Percentiles rank a stretch among this genome's conserved stretches.
These are phyloP conservation scores for Aschersonia sp. DNA, from an alignment of 2,329 filamentous ascomycete genomes.

Conservation along the genomic window DNA sequence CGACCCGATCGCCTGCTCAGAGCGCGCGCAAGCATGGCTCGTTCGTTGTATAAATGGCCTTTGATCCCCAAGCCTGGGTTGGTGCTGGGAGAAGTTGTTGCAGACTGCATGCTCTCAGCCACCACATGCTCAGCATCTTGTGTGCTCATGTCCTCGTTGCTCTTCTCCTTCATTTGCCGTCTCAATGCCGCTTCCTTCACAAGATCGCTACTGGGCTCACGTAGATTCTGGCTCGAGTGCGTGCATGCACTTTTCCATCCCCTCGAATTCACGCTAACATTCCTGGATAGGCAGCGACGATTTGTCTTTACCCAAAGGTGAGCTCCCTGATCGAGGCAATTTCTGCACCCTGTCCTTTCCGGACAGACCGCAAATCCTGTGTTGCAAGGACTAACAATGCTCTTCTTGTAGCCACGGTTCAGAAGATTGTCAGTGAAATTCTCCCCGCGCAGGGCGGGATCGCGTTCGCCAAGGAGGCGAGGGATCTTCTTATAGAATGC, in stretches of 20 bases:
- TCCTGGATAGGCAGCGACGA: conserved; percentile 41
- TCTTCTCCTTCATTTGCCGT: neutral
- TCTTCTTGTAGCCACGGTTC: conserved; percentile 42
- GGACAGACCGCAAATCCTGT: neutral
- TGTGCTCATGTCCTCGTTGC: too few species aligned
- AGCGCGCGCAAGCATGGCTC: too few species aligned
- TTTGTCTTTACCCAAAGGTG: conserved; percentile 50
- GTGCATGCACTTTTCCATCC: neutral
- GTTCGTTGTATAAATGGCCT: too few species aligned
- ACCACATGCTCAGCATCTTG: too few species aligned
- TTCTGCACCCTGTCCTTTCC: neutral
- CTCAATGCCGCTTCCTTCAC: conserved; percentile 2
- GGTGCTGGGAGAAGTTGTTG: too few species aligned
- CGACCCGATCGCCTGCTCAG: neutral
- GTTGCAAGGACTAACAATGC: conserved; percentile 10
- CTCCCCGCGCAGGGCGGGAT: conserved; percentile 61
- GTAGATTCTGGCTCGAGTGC: conserved; percentile 7
- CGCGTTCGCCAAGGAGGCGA: conserved; percentile 86
- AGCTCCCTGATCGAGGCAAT: conserved; percentile 5
- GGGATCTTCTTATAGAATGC: conserved; percentile 92
- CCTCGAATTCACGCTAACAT: conserved; percentile 15
- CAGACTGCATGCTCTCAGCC: too few species aligned
- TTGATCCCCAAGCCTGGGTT: too few species aligned
- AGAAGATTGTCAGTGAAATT: conserved; percentile 88
- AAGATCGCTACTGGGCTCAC: conserved; percentile 15